Percentiles rank a stretch among this genome's conserved stretches.
These are phyloP conservation scores for Ocimum tenuiflorum DNA, from an alignment of 257 asterid genomes.

Conservation along the genomic window DNA sequence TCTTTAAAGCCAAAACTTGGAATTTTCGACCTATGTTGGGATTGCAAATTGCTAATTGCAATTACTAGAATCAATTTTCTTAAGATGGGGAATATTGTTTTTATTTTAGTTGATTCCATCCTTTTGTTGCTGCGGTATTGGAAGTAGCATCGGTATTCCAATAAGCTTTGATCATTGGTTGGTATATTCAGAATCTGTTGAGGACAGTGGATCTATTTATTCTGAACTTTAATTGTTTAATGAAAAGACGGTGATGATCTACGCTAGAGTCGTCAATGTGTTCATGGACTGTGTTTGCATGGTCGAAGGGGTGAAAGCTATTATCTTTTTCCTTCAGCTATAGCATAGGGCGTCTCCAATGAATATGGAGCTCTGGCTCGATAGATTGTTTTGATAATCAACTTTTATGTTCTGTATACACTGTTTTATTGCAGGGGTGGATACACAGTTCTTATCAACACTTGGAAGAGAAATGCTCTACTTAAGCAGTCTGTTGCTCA, in stretches of 20 bases:
- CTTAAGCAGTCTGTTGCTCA: constrained; percentile 65
- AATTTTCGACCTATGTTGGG: neutral
- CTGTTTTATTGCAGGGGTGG: constrained; percentile 39
- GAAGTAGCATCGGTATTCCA: neutral
- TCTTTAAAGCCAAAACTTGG: neutral
- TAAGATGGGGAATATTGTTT: neutral
- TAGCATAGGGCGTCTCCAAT: neutral
- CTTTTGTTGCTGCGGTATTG: neutral
- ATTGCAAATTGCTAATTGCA: too few relatives aligned
- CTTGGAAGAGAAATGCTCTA: constrained; percentile 52
- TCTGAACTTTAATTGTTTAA: neutral
- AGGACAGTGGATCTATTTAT: neutral
- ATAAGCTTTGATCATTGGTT: too few relatives aligned
- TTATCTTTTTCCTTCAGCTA: neutral
- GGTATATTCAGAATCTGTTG: neutral
- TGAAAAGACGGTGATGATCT: neutral
- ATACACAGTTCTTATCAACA: constrained; percentile 54
- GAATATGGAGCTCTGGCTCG: neutral
- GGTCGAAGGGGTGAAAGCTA: neutral
- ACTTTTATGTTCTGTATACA: neutral
- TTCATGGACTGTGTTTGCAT: neutral
- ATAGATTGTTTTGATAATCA: neutral
- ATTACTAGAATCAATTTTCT: neutral
- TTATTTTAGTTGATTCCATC: neutral
- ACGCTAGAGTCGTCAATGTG: neutral